Evolutionary conservation across 2,329 filamentous ascomycete species (phyloP).

Genomic region (Aspergillus persii): DNA sequence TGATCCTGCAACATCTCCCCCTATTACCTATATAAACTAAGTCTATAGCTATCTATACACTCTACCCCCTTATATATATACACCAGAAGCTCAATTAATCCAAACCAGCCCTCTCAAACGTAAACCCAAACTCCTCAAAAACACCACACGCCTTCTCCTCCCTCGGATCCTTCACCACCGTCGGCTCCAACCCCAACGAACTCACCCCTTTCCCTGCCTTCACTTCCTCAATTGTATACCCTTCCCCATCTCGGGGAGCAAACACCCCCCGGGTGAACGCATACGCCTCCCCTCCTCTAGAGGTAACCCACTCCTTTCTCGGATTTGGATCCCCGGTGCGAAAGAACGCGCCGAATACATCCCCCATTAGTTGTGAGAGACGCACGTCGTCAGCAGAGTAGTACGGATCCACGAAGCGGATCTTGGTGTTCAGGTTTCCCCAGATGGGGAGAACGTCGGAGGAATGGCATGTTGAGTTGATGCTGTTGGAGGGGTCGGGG

Average conservation of each 20-base stretch:
- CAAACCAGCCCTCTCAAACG: constrained; percentile 21
- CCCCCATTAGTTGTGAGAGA: constrained; percentile 25
- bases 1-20: too few relatives aligned
- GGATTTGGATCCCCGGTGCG: constrained; percentile 22
- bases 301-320: constrained; percentile 12
- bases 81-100: neutral
- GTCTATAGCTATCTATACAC: too few relatives aligned
- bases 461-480: constrained; percentile 29
- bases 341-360: constrained; percentile 25
- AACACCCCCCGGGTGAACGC: constrained; percentile 15
- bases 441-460: constrained; percentile 27
- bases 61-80: too few relatives aligned
- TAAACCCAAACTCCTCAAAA: constrained; percentile 25
- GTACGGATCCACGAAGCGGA: constrained; percentile 22
- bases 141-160: constrained; percentile 18
- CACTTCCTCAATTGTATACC: neutral
- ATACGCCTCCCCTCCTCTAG: constrained; percentile 24
- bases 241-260: constrained; percentile 14
- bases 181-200: constrained; percentile 18
- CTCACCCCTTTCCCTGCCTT: constrained; percentile 6
- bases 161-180: constrained; percentile 10
- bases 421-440: constrained; percentile 27
- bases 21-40: too few relatives aligned
- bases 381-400: constrained; percentile 17
- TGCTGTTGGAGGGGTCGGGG: constrained; percentile 16